A percentile compares a stretch with the other conserved stretches of the same genome.
These are phyloP conservation scores for Tuber indicum DNA, from an alignment of 495 filamentous ascomycete species.

Conservation along the genomic window DNA sequence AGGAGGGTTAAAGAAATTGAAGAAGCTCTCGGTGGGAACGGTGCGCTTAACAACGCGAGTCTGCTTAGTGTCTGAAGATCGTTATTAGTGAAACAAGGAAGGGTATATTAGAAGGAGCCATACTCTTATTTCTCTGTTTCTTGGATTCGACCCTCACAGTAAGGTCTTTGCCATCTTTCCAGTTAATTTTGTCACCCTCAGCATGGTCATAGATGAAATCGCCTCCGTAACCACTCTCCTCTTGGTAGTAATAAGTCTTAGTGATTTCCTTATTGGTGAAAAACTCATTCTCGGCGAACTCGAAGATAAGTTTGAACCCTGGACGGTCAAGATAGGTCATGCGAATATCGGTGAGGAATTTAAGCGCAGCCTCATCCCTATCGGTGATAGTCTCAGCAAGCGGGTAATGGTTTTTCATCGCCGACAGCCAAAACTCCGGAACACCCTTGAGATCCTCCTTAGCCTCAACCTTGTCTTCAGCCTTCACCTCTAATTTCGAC, in stretches of 20 bases:
- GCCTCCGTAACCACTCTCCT: slow-evolving; percentile 94
- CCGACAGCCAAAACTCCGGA: slow-evolving; percentile 98
- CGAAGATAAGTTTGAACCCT: slow-evolving; percentile 95
- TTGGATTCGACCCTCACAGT: slow-evolving; percentile 94
- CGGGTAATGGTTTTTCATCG: slow-evolving; percentile 98
- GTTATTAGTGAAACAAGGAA: neutral
- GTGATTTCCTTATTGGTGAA: slow-evolving; percentile 95
- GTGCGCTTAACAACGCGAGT: slow-evolving; percentile 98
- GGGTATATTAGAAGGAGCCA: slow-evolving; percentile 40
- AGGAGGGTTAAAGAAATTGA: slow-evolving; percentile 99
- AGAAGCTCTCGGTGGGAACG: slow-evolving; percentile 97
- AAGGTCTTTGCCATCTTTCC: slow-evolving; percentile 87
- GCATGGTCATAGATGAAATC: slow-evolving; percentile 99
- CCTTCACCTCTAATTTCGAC: slow-evolving; percentile 48
- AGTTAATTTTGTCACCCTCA: slow-evolving; percentile 95
- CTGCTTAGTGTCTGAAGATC: slow-evolving; percentile 80
- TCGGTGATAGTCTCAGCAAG: slow-evolving; percentile 98
- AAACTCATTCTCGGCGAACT: slow-evolving; percentile 88
- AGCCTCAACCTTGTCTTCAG: slow-evolving; percentile 50
- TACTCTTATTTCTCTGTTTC: slow-evolving; percentile 99
- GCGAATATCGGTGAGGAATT: slow-evolving; percentile 84
- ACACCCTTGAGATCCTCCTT: slow-evolving; percentile 60
- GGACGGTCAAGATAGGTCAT: slow-evolving; percentile 99
- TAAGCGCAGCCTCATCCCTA: slow-evolving; percentile 86
- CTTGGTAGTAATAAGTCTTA: slow-evolving; percentile 99